Evolutionary conservation across 805 yeast species (phyloP), one percentile per base, ranked within the genome.

Genomic region (Spencermartinsiella europaea): DNA sequence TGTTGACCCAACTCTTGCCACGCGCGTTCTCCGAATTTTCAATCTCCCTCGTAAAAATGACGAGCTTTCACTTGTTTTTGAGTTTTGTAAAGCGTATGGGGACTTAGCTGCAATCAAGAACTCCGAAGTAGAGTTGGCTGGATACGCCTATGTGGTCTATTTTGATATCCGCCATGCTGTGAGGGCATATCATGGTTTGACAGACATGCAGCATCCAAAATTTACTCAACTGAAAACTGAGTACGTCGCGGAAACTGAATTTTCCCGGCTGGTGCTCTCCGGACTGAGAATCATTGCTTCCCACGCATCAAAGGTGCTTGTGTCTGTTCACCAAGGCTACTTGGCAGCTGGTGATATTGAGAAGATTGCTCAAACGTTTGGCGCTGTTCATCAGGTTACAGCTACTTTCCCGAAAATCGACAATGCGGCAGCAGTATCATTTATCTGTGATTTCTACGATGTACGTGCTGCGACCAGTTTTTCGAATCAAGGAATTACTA

Each of bases 381-480:
- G 44, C 3, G 49, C 41, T 21, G 14, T 45, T 4, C 5, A 22
- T 8, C 12, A 15, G 8, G 22, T 36, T 5, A 15, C 16, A n/a
- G 21, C 20, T 17, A 31, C 8, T 38, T n/a, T n/a, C n/a, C n/a
- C n/a, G n/a, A n/a, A n/a, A n/a, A 21, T 15, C 16, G 28, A 20
- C 5, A 12, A 33, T 10, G 25, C 31, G 4, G 42, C 20, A 5
- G 15, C 21, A 4, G 25, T 22, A 12, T 36, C 37, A 8, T 63
- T 60, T 40, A 42, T 55, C 34, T 65, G 71, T 40, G 62, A 60
- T 16, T 69, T 56, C 49, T 67, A 50, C 45, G 71, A 69, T 46
- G 51, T 68, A 19, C 57, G 72, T 35, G 57, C 66, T 16, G 61
- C 72, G 1, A 63, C 67, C 38, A 54, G 58, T 17, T 62, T 68